Evolutionary conservation across 176 grass and related monocot species (phyloP), one percentile per base, ranked within the genome.

Genomic region (Themeda triandra): DNA sequence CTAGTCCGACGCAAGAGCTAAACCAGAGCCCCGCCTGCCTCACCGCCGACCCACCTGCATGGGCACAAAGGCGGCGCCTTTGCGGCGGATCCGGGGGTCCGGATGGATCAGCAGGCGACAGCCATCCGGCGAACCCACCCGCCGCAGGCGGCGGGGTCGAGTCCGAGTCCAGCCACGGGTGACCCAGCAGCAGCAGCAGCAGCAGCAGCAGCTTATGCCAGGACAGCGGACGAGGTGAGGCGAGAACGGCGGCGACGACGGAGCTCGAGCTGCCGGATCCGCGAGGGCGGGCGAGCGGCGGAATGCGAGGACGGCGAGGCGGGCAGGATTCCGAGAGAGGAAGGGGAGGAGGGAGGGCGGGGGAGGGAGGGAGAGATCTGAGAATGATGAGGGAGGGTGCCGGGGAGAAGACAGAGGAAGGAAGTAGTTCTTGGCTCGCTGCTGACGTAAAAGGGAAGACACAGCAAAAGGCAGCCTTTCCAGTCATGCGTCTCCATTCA

Each of bases 381-480:
- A 82, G 81, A 87, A 44, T 60, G 65, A 35, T 25, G 59, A 66
- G 68, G 4, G 54, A 62, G 63, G 2, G 8, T 6, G 33, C 19
- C 9, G 87, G 28, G 27, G 60, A 60, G 6, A 56, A 66, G 33
- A n/a, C n/a, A 8, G 24, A 63, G 12, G 35, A 14, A 24, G 70
- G 77, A 62, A 69, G 77, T 76, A 81, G 82, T 70, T 85, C 87
- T 74, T 63, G 77, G 41, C 48, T 81, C 56, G 81, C 81, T 93
- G 81, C 81, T 93, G 76, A 87, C 88, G 91, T 93, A 79, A 85
- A 87, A 81, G 81, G 81, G 62, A 85, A 93, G 88, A 82, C 65
- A 79, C 71, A 80, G 56, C 73, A 46, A 76, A 82, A 78, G 71
- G 45, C 72, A 27, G 85, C 25, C 66, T 78, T 56, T 75, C 75